Evolutionary conservation across 768 basidiomycete genomes (phyloP).

Genomic region (Lactarius sp.): DNA sequence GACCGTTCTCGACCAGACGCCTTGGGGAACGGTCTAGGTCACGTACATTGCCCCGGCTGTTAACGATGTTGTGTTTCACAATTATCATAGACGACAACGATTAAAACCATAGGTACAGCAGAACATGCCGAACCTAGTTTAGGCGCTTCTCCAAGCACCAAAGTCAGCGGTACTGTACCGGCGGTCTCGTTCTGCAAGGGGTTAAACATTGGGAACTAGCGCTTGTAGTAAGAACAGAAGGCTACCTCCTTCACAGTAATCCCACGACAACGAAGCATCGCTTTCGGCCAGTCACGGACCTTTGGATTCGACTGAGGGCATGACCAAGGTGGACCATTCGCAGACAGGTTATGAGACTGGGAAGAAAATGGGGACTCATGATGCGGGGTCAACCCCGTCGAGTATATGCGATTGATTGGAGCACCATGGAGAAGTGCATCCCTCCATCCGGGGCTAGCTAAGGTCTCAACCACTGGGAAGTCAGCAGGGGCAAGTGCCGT

Average conservation of each 20-base stretch:
- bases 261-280: neutral
- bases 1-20: neutral
- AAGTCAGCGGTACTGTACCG: neutral
- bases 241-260: neutral
- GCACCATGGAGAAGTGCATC: neutral
- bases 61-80: neutral
- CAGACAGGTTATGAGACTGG: neutral
- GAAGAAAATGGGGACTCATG: neutral
- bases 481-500: neutral
- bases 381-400: neutral
- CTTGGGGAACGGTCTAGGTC: neutral
- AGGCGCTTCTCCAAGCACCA: neutral
- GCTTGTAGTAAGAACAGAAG: neutral
- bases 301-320: neutral
- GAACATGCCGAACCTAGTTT: neutral
- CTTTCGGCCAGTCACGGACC: slow-evolving; percentile 7
- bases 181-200: neutral
- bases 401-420: neutral
- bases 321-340: neutral
- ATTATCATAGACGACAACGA: neutral
- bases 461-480: neutral
- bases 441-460: neutral
- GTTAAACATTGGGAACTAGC: neutral
- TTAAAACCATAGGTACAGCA: neutral
- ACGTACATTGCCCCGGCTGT: slow-evolving; percentile 9